Evolutionary conservation across 352 stramenopile genomes (phyloP).

Genomic region (Phytophthora sansomeana): DNA sequence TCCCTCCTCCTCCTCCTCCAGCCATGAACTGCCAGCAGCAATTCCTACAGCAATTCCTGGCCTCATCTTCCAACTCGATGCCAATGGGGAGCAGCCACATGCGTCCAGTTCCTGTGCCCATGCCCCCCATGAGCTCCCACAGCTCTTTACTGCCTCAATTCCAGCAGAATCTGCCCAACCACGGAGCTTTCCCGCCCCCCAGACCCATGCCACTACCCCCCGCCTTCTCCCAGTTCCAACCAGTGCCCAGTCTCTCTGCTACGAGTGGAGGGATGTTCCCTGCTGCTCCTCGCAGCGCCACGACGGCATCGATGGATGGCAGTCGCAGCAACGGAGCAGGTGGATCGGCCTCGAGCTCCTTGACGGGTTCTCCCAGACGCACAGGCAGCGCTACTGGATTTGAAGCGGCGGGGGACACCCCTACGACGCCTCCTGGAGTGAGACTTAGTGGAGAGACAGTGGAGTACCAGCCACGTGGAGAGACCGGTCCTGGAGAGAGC

Average conservation of each 20-base stretch:
- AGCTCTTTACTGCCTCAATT: slow-evolving; percentile 39
- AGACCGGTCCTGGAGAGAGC: slow-evolving; percentile 46
- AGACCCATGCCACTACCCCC: slow-evolving; percentile 32
- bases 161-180: slow-evolving; percentile 34
- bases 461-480: slow-evolving; percentile 59
- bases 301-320: slow-evolving; percentile 42
- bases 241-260: slow-evolving; percentile 44
- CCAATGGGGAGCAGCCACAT: slow-evolving; percentile 36
- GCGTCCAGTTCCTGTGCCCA: slow-evolving; percentile 33
- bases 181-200: slow-evolving; percentile 39
- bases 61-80: slow-evolving; percentile 41
- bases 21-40: slow-evolving; percentile 50
- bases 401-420: slow-evolving; percentile 15
- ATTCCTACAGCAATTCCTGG: slow-evolving; percentile 68
- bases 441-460: slow-evolving; percentile 57
- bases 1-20: slow-evolving; percentile 31
- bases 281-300: slow-evolving; percentile 47
- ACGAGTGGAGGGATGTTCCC: slow-evolving; percentile 42
- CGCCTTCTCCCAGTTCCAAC: slow-evolving; percentile 49
- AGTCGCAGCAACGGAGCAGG: slow-evolving; percentile 48
- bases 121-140: slow-evolving; percentile 44
- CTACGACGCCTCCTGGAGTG: slow-evolving; percentile 49
- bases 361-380: slow-evolving; percentile 52
- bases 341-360: slow-evolving; percentile 48
- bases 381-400: slow-evolving; percentile 33